Percentiles rank a stretch among this genome's conserved stretches.
These are phyloP conservation scores for Cercospora citrullina DNA, from an alignment of 2,329 filamentous ascomycete species.

Conservation along the genomic window DNA sequence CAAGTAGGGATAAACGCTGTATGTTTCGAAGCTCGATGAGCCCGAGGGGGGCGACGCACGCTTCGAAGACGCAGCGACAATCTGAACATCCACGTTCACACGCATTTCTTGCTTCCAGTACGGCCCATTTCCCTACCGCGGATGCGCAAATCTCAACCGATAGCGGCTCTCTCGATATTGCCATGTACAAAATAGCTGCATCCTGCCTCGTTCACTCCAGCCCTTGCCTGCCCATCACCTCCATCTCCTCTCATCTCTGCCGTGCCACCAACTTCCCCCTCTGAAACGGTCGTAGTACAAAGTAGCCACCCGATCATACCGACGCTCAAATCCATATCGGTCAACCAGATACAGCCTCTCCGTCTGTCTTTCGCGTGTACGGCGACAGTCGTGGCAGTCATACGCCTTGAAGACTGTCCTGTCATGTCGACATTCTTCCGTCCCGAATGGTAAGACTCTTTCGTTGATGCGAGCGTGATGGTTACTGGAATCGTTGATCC, in stretches of 20 bases:
- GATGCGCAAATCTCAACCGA: background rate
- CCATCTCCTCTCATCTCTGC: conserved; percentile 5
- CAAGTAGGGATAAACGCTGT: no score
- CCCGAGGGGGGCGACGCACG: background rate
- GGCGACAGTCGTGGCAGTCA: conserved; percentile 18
- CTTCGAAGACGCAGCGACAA: background rate
- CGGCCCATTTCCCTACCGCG: background rate
- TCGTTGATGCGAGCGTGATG: conserved; percentile 5
- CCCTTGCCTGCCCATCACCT: conserved; percentile 2
- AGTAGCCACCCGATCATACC: background rate
- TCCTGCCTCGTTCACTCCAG: background rate
- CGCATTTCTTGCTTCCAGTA: background rate
- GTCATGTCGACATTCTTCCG: conserved; percentile 21
- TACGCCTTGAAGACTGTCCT: conserved; percentile 13
- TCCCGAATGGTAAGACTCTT: conserved; percentile 26
- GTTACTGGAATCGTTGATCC: conserved; percentile 24
- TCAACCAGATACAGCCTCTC: conserved; percentile 11
- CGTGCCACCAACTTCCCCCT: conserved; percentile 19
- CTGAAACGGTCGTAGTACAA: conserved; percentile 17
- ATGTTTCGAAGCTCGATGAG: background rate
- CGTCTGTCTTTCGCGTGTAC: conserved; percentile 13
- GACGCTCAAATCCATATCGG: conserved; percentile 8
- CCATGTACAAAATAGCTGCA: background rate
- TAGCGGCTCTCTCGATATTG: background rate
- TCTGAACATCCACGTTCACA: background rate